These are phyloP conservation scores for Colletotrichum sp. DNA, from an alignment of 2,329 filamentous ascomycete genomes.

Conservation along the genomic window DNA sequence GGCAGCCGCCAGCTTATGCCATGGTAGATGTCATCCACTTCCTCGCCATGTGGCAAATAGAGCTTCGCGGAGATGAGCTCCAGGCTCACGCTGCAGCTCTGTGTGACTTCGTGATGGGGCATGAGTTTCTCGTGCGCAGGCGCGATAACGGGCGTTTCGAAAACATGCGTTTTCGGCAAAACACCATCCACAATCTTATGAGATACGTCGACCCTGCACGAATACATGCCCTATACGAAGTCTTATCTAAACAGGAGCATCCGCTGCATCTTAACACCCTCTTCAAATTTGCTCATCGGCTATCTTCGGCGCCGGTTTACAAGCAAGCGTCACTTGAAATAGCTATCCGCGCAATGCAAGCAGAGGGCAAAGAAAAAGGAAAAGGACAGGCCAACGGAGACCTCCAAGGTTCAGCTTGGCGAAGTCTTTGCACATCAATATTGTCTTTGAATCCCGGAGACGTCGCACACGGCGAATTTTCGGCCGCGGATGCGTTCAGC, in stretches of 20 bases:
- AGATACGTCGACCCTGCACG: background rate
- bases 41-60: constrained; percentile 26
- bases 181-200: constrained; percentile 31
- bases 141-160: constrained; percentile 21
- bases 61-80: background rate
- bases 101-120: constrained; percentile 25
- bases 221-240: constrained; percentile 35
- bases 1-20: constrained; percentile 40
- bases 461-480: constrained; percentile 25
- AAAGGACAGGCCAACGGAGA: constrained; percentile 36
- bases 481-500: constrained; percentile 58
- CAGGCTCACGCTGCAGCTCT: constrained; percentile 16
- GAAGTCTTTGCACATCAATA: constrained; percentile 64
- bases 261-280: constrained; percentile 46
- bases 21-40: constrained; percentile 40
- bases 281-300: constrained; percentile 50
- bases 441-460: constrained; percentile 45
- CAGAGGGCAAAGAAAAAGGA: background rate
- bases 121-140: background rate
- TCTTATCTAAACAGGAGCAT: constrained; percentile 32
- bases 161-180: constrained; percentile 40
- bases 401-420: constrained; percentile 50
- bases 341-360: constrained; percentile 36
- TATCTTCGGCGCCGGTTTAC: constrained; percentile 44
- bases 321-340: constrained; percentile 51